A percentile compares a stretch with the other conserved stretches of the same genome.
These are phyloP conservation scores for Crithidia sp. DNA, from an alignment of 208 protist genomes.

Conservation along the genomic window DNA sequence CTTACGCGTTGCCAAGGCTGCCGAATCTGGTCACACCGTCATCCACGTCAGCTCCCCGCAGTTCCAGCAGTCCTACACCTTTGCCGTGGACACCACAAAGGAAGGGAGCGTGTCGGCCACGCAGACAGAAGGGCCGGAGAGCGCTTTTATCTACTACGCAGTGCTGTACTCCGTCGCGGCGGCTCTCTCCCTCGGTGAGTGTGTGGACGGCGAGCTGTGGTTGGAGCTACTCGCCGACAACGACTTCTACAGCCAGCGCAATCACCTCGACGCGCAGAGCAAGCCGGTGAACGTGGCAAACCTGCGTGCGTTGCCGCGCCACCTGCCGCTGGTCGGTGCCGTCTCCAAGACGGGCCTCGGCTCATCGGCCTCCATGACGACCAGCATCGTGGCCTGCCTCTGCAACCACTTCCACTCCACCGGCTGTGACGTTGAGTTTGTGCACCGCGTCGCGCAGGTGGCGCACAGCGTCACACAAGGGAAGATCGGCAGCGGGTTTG, in stretches of 20 bases:
- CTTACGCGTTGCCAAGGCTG: neutral
- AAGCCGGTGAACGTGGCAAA: constrained; percentile 55
- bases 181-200: constrained; percentile 28
- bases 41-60: constrained; percentile 84
- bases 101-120: constrained; percentile 41
- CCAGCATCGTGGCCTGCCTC: constrained; percentile 90
- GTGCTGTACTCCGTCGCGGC: constrained; percentile 72
- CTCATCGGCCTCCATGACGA: constrained; percentile 93
- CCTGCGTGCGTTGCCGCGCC: constrained; percentile 64
- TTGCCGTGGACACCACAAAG: constrained; percentile 43
- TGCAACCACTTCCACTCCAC: constrained; percentile 49
- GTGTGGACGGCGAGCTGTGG: constrained; percentile 27
- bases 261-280: constrained; percentile 69
- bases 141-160: constrained; percentile 75
- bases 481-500: constrained; percentile 97
- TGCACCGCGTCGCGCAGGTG: constrained; percentile 94
- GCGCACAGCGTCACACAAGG: constrained; percentile 95
- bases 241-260: constrained; percentile 93
- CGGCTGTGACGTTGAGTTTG: constrained; percentile 42
- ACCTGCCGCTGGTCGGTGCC: constrained; percentile 73
- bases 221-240: constrained; percentile 90
- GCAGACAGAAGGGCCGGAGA: constrained; percentile 65
- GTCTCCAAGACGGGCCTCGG: constrained; percentile 96
- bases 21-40: constrained; percentile 25
- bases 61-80: constrained; percentile 72